Conservation (phyloP, 1,284 basidiomycete genomes). For the Malassezia yamatoensis region DNA sequence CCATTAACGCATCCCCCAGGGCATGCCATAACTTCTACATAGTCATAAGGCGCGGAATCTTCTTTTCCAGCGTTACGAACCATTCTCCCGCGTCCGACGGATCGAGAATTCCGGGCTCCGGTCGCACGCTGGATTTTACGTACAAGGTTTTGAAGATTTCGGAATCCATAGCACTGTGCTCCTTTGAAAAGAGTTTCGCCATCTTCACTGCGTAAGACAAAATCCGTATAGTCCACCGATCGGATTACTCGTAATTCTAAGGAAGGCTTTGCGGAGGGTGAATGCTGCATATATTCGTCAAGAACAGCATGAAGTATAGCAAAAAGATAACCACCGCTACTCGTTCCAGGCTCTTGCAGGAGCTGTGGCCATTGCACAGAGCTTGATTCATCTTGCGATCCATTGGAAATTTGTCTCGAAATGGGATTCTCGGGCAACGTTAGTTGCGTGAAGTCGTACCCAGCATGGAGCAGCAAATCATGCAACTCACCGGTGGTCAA, state of each 20-base stretch:
- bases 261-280: slow-evolving; percentile 17
- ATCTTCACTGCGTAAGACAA: slow-evolving; percentile 50
- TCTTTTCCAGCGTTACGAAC: neutral
- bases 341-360: slow-evolving; percentile 68
- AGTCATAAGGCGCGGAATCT: slow-evolving; percentile 62
- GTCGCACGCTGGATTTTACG: slow-evolving; percentile 57
- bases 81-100: slow-evolving; percentile 8
- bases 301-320: slow-evolving; percentile 42
- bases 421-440: slow-evolving; percentile 53
- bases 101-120: slow-evolving; percentile 53
- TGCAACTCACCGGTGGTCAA: slow-evolving; percentile 93
- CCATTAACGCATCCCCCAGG: slow-evolving; percentile 95
- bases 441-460: slow-evolving; percentile 60
- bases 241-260: slow-evolving; percentile 35
- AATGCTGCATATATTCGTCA: slow-evolving; percentile 21
- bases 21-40: slow-evolving; percentile 99
- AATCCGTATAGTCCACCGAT: slow-evolving; percentile 58
- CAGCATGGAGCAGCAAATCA: slow-evolving; percentile 68
- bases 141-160: slow-evolving; percentile 93
- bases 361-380: slow-evolving; percentile 58
- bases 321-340: slow-evolving; percentile 87
- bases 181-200: slow-evolving; percentile 66
- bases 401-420: neutral
- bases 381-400: too few relatives aligned
- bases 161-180: slow-evolving; percentile 91